These are phyloP conservation scores for Penicillium sp. DNA, from an alignment of 2,329 filamentous ascomycete genomes.

Conservation along the genomic window DNA sequence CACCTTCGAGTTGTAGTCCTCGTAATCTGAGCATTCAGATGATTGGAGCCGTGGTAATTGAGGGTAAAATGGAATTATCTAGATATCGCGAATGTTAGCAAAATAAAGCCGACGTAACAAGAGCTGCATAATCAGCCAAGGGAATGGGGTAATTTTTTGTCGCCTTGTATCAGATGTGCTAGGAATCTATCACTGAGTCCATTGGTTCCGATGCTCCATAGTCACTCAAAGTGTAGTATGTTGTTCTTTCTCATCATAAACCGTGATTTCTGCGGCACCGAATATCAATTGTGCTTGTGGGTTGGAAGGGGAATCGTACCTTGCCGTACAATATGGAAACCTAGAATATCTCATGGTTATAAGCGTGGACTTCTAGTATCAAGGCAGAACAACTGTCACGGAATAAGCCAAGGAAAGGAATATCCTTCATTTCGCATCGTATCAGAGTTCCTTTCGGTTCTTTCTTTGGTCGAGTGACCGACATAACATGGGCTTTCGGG, in stretches of 20 bases:
- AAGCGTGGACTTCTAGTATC: background rate
- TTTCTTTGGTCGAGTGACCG: background rate
- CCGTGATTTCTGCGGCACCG: background rate
- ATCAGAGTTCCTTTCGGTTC: background rate
- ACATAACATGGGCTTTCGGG: background rate
- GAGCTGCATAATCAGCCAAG: background rate
- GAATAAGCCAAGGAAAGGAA: background rate
- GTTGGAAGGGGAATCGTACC: background rate
- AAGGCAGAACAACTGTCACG: background rate
- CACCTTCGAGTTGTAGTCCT: background rate
- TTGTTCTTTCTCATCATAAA: background rate
- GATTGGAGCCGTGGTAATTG: background rate
- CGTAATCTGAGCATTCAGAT: background rate
- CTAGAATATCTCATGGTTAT: background rate
- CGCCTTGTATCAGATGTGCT: background rate
- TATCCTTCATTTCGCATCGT: background rate
- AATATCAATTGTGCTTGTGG: background rate
- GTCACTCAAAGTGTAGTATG: background rate
- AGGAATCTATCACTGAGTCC: background rate
- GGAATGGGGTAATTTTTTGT: background rate
- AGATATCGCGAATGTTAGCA: background rate
- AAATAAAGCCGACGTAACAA: background rate
- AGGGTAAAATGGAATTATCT: background rate
- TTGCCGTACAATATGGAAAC: background rate
- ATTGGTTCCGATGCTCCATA: background rate